Base-by-base conservation (phyloP, 2,329 filamentous ascomycete genomes). In the Nigrograna mackinnonii region DNA sequence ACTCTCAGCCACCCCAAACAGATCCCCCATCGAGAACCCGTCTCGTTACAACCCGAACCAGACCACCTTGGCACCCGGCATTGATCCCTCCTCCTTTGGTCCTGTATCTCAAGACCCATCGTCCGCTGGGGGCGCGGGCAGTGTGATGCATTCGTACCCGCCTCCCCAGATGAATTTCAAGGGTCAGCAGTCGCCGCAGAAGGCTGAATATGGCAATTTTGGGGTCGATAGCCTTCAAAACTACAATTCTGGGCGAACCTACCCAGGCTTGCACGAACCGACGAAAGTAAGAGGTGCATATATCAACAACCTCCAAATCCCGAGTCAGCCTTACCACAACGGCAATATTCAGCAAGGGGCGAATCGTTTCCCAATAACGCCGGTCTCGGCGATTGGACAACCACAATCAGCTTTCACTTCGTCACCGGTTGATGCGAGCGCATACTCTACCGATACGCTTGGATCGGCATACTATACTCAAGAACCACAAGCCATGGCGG, bases 101-200 rank as follows among this genome's bases (percentile, higher is more conserved):
- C 58, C 60, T 31, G 59, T 54, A 13, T 46, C 62, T 7, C 48
- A 54, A 7, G 56, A 66, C 13, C 4, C 21, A 14, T 50, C 55
- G 32, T 22, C 37, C 11, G 36, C 55, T 5, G 57, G 56, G 14
- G 39, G 41, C 31, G 50, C 53, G 17, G 49, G 65, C 12, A 55
- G 43, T 36, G 52, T 46, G 5, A 69, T 68, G 62, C 66, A 69
- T 35, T 67, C 65, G 2, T 70, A 69, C 39, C 67, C 65, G 16
- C 67, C 66, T 33, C 64, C 66, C 22, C 66, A 70, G 31, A 48
- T 59, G 37, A 53, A 49, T 2, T 60, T 49, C 43, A 57, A 55
- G 18, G 38, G 36, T 21, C 51, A 46, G 34, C 54, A 55, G 37
- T 41, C 46, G 13, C 40, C 40, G 13, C 49, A 44, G 20, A 60